Evolutionary conservation across 1,284 basidiomycete genomes (phyloP).

Genomic region (Ustilago lituana): DNA sequence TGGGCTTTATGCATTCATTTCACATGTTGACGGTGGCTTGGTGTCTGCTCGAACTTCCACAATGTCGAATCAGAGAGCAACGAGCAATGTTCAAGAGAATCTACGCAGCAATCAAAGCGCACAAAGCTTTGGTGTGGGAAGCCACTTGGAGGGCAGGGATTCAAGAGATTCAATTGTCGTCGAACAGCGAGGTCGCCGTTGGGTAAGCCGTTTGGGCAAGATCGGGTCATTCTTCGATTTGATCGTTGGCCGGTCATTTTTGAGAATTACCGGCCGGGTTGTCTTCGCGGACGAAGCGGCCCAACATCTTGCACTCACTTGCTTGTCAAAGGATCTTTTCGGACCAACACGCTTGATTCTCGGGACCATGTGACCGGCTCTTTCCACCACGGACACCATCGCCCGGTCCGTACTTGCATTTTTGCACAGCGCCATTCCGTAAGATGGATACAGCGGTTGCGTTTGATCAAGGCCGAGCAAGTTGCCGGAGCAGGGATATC

Average conservation of each 20-base stretch:
- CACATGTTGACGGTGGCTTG: no score
- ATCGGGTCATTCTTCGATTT: not conserved
- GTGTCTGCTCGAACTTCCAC: no score
- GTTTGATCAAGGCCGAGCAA: no score
- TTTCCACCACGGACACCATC: slow-evolving; percentile 6
- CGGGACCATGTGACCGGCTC: no score
- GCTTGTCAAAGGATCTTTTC: slow-evolving; percentile 3
- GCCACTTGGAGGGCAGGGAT: no score
- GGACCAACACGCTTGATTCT: slow-evolving; percentile 3
- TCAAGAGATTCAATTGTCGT: no score
- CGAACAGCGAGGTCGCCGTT: no score
- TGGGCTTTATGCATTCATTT: not conserved
- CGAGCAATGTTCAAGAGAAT: not conserved
- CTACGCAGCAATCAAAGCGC: no score
- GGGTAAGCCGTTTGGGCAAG: not conserved
- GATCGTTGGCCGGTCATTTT: slow-evolving; percentile 11
- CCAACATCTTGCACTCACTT: not conserved
- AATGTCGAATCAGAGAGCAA: not conserved
- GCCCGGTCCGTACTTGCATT: slow-evolving; percentile 10
- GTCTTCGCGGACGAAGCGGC: slow-evolving; percentile 22
- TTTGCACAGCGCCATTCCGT: no score
- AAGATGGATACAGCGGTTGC: no score
- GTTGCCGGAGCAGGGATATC: no score
- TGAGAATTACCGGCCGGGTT: slow-evolving; percentile 7
- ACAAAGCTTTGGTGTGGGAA: not conserved